Conservation (phyloP, 2,329 filamentous ascomycete species). For the Chaetomium sp. region DNA sequence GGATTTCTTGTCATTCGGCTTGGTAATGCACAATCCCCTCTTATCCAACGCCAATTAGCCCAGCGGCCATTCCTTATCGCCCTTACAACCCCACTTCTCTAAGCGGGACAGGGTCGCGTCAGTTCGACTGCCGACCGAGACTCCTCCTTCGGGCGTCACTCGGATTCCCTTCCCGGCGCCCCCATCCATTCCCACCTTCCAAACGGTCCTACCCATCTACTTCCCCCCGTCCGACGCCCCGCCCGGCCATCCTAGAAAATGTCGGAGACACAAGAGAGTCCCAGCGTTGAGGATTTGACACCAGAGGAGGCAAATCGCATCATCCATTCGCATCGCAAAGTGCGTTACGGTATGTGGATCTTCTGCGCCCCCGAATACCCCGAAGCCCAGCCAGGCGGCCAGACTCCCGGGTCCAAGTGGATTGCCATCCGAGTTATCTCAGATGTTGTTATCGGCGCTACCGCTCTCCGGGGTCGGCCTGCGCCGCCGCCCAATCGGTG, state of each 20-base stretch:
- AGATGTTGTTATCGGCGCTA: background rate
- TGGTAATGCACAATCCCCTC: background rate
- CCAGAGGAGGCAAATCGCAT: constrained; percentile 68
- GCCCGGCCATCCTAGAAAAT: constrained; percentile 36
- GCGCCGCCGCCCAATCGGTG: background rate
- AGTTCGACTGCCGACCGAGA: background rate
- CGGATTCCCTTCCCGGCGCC: constrained; percentile 14
- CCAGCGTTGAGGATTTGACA: constrained; percentile 59
- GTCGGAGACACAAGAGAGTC: constrained; percentile 49
- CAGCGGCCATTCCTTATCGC: background rate
- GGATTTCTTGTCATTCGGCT: background rate
- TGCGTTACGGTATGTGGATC: constrained; percentile 62
- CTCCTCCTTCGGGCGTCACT: constrained; percentile 17
- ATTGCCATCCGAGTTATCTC: background rate
- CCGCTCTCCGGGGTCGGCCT: background rate
- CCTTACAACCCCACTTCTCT: constrained; percentile 8
- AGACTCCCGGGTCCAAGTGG: constrained; percentile 10
- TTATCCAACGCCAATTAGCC: background rate
- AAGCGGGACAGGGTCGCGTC: background rate
- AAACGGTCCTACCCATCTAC: background rate
- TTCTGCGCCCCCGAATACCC: constrained; percentile 1
- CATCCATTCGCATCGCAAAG: constrained; percentile 69
- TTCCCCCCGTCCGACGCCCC: constrained; percentile 6
- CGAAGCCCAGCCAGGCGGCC: constrained; percentile 16
- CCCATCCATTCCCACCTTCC: background rate